phyloP scores from a whole-genome alignment of 331 rosid species.

The Pyrus hybrid region DNA sequence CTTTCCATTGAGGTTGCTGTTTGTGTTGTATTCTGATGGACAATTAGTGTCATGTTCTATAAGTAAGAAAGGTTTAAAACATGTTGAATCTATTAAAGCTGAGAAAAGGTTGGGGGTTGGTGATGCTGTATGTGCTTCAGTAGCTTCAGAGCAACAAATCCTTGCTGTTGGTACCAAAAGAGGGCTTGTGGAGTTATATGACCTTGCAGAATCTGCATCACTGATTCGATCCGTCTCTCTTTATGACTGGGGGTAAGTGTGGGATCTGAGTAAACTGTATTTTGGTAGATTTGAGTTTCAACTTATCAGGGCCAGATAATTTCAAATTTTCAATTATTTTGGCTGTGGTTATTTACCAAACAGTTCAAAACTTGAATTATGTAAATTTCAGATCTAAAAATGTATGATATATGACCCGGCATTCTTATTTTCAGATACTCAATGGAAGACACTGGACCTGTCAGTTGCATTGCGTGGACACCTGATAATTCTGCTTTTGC shows the following conservation, averaged over 20 bases:
- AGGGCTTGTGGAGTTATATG: slow-evolving; percentile 85
- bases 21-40: slow-evolving; percentile 84
- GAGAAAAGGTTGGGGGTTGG: slow-evolving; percentile 60
- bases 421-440: slow-evolving; percentile 64
- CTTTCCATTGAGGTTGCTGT: slow-evolving; percentile 64
- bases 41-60: slow-evolving; percentile 71
- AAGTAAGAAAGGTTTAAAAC: slow-evolving; percentile 90
- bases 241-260: slow-evolving; percentile 94
- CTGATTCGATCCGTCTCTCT: slow-evolving; percentile 72
- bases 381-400: slow-evolving; percentile 15
- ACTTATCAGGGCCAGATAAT: not conserved
- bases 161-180: slow-evolving; percentile 93
- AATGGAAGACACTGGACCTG: slow-evolving; percentile 90
- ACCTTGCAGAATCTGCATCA: slow-evolving; percentile 64
- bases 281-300: not conserved
- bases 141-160: slow-evolving; percentile 74
- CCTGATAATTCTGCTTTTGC: slow-evolving; percentile 98
- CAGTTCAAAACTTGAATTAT: not conserved
- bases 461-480: slow-evolving; percentile 90
- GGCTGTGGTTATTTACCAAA: not conserved
- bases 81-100: slow-evolving; percentile 64
- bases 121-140: slow-evolving; percentile 87
- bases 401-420: slow-evolving; percentile 5
- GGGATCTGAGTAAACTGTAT: not conserved
- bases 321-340: not conserved